Evolutionary conservation across 371 early-diverging fungal species (phyloP).

Genomic region (Cokeromyces recurvatus): DNA sequence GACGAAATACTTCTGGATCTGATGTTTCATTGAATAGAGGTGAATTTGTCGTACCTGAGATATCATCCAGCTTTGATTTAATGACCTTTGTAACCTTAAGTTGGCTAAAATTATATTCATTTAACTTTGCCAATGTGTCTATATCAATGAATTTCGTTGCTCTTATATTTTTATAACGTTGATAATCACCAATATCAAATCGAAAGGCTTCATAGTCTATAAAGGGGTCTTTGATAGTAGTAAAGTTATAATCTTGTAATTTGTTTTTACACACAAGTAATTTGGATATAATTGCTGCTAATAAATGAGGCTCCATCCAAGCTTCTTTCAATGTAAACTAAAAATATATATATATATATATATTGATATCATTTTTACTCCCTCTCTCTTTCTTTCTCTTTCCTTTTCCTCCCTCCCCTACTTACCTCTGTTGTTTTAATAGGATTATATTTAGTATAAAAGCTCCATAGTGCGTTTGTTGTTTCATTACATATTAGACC

Average conservation of each 20-base stretch:
- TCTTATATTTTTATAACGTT: conserved; percentile 36
- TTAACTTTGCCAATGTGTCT: conserved; percentile 36
- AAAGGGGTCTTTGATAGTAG: conserved; percentile 66
- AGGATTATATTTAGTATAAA: conserved; percentile 46
- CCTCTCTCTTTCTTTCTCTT: background rate
- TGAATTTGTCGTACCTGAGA: conserved; percentile 48
- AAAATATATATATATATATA: too few relatives aligned
- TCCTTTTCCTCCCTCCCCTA: background rate
- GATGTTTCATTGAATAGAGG: conserved; percentile 46
- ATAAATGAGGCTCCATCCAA: conserved; percentile 56
- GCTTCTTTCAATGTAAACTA: conserved; percentile 36
- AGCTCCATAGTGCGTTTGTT: conserved; percentile 42
- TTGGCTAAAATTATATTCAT: conserved; percentile 30
- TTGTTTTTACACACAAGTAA: conserved; percentile 52
- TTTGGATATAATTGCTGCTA: conserved; percentile 57
- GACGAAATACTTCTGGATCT: conserved; percentile 57
- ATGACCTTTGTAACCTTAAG: conserved; percentile 55
- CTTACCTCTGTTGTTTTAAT: conserved; percentile 47
- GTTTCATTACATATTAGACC: conserved; percentile 63
- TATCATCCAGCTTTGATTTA: conserved; percentile 62
- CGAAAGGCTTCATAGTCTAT: conserved; percentile 50
- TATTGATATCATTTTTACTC: too few relatives aligned
- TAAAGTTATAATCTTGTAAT: conserved; percentile 54
- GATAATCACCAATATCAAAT: conserved; percentile 50
- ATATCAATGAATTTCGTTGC: conserved; percentile 32